Conservation (phyloP, 148 eudicot species). For the Silene latifolia region DNA sequence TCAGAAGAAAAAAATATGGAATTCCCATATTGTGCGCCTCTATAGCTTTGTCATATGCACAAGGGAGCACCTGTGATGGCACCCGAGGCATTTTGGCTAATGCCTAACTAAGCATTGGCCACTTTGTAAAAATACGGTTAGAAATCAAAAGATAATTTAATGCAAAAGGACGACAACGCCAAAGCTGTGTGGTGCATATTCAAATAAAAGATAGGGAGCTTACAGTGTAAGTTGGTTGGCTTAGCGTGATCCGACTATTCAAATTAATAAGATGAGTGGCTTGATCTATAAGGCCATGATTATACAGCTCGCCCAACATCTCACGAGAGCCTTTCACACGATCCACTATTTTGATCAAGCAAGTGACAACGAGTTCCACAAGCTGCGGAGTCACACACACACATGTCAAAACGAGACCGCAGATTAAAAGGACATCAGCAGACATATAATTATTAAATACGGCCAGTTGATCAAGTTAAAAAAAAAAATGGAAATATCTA, state of each 20-base stretch:
- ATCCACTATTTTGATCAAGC: conserved; percentile 73
- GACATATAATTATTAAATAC: not conserved
- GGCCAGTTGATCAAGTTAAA: not conserved
- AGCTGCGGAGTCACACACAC: conserved; percentile 45
- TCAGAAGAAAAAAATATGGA: too few species aligned
- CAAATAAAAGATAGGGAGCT: conserved; percentile 15
- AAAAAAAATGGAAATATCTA: not conserved
- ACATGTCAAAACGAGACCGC: conserved; percentile 5
- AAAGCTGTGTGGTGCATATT: not conserved
- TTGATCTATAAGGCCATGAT: conserved; percentile 68
- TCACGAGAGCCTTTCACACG: conserved; percentile 53
- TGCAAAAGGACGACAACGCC: not conserved
- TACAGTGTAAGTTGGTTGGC: conserved; percentile 59
- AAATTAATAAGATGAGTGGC: conserved; percentile 53
- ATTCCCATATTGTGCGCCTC: too few species aligned
- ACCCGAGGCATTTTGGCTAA: too few species aligned
- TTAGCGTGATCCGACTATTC: conserved; percentile 61
- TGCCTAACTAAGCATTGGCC: too few species aligned
- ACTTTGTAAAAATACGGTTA: not conserved
- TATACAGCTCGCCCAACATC: conserved; percentile 61
- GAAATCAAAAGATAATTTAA: not conserved
- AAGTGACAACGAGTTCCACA: conserved; percentile 81
- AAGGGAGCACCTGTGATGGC: too few species aligned
- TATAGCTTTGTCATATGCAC: too few species aligned
- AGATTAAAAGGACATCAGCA: not conserved